Conservation (phyloP, 2,329 filamentous ascomycete species). For the Cladosporium cucumerinum region DNA sequence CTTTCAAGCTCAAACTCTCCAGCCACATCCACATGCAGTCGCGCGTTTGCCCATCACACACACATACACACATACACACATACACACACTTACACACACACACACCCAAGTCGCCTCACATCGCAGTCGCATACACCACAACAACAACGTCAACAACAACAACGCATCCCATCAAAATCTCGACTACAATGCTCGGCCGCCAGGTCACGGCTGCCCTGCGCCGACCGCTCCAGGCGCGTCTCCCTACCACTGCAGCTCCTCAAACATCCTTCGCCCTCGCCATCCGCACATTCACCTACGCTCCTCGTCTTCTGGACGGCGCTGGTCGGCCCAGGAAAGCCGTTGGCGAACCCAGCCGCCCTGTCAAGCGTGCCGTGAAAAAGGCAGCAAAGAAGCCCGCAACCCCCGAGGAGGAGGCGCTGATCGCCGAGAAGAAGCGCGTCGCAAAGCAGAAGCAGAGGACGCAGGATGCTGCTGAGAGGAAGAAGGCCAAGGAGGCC, state of each 20-base stretch:
- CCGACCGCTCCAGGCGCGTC: conserved; percentile 22
- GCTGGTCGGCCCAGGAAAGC: conserved; percentile 32
- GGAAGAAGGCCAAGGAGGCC: conserved; percentile 12
- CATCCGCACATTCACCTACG: conserved; percentile 17
- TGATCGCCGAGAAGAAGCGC: conserved; percentile 20
- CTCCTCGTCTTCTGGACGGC: conserved; percentile 22
- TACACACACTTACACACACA: no score
- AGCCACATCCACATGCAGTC: conserved; percentile 3
- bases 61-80: no score
- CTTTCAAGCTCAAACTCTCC: conserved; percentile 7
- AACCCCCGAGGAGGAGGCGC: conserved; percentile 19
- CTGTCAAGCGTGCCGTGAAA: conserved; percentile 32
- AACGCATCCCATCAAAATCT: background rate
- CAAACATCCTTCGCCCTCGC: conserved; percentile 17
- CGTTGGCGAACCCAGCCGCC: conserved; percentile 32
- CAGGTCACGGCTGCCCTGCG: conserved; percentile 24
- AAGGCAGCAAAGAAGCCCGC: conserved; percentile 21
- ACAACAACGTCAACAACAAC: background rate
- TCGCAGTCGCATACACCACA: background rate
- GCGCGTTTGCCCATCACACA: background rate
- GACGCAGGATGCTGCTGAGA: conserved; percentile 26
- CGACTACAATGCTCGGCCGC: conserved; percentile 23
- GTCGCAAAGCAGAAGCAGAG: conserved; percentile 14
- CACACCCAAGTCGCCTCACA: background rate
- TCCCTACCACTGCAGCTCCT: conserved; percentile 16